phyloP scores from a whole-genome alignment of 257 asterid species.

The Misopates orontium region DNA sequence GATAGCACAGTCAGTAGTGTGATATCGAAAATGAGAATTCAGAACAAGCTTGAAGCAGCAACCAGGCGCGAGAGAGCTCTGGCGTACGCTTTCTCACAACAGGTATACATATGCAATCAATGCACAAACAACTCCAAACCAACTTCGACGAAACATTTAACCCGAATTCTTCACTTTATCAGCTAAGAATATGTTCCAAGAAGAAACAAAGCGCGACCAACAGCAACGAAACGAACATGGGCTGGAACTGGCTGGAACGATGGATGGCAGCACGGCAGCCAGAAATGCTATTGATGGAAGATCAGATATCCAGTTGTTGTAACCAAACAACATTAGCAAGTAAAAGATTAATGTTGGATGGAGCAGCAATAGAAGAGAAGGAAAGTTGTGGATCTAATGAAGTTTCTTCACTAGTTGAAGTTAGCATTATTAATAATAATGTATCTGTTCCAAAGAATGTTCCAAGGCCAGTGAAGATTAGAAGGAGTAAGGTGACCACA shows the following conservation, averaged over 20 bases:
- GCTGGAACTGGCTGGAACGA: conserved; percentile 61
- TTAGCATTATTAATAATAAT: neutral
- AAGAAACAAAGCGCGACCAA: conserved; percentile 33
- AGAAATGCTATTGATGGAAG: conserved; percentile 27
- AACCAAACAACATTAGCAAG: conserved; percentile 21
- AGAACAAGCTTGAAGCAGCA: conserved; percentile 53
- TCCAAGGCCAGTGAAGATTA: conserved; percentile 33
- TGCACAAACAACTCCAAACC: neutral
- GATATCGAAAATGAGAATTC: conserved; percentile 48
- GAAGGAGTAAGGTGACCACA: conserved; percentile 25
- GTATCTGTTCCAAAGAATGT: conserved; percentile 23
- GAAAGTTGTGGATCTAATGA: conserved; percentile 71
- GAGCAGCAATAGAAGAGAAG: conserved; percentile 37
- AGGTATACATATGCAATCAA: too few relatives aligned
- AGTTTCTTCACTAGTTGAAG: conserved; percentile 36
- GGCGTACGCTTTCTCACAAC: conserved; percentile 66
- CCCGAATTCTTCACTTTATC: neutral
- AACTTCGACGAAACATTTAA: too few relatives aligned
- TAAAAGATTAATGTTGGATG: conserved; percentile 32
- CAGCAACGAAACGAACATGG: conserved; percentile 36
- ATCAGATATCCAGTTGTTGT: neutral
- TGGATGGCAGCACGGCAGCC: conserved; percentile 71
- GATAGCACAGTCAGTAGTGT: conserved; percentile 60
- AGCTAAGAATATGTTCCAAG: conserved; percentile 54
- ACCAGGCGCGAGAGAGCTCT: conserved; percentile 66